Conservation (phyloP, 169 alveolate species). For the Cryptosporidium sp. region DNA sequence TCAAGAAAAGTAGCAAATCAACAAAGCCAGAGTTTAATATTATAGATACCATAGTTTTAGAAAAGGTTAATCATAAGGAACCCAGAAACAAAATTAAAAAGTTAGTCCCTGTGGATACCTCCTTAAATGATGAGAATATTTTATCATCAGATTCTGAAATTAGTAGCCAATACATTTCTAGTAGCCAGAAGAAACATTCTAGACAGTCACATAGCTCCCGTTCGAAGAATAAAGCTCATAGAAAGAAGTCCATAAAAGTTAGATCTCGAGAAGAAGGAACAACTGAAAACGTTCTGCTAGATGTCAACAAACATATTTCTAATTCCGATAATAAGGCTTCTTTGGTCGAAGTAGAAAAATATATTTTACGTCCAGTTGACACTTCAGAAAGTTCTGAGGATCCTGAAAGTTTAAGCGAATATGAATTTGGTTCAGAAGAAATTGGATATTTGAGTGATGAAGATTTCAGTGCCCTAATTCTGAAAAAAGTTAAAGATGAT, state of each 20-base stretch:
- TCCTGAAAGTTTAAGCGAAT: neutral
- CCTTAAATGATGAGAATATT: neutral
- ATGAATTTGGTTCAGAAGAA: neutral
- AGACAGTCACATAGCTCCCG: neutral
- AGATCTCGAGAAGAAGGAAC: neutral
- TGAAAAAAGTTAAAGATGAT: slow-evolving; percentile 4
- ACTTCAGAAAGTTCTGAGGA: neutral
- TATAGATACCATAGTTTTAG: neutral
- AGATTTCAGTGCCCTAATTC: neutral
- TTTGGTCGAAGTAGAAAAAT: neutral
- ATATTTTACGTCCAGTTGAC: neutral
- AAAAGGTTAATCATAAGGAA: neutral
- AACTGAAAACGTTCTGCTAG: neutral
- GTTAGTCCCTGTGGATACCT: neutral
- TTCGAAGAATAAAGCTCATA: neutral
- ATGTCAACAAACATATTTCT: neutral
- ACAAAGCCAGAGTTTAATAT: neutral
- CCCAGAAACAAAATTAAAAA: neutral
- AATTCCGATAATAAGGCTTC: neutral
- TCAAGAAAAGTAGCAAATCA: neutral
- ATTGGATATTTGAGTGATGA: neutral
- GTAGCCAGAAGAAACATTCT: neutral
- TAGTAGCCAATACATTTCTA: neutral
- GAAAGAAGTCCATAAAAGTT: neutral
- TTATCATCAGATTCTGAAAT: neutral